A percentile compares a stretch with the other conserved stretches of the same genome.
Evolutionary conservation across 1,284 basidiomycete species (phyloP).

Genomic region (Cryptococcus sp.): DNA sequence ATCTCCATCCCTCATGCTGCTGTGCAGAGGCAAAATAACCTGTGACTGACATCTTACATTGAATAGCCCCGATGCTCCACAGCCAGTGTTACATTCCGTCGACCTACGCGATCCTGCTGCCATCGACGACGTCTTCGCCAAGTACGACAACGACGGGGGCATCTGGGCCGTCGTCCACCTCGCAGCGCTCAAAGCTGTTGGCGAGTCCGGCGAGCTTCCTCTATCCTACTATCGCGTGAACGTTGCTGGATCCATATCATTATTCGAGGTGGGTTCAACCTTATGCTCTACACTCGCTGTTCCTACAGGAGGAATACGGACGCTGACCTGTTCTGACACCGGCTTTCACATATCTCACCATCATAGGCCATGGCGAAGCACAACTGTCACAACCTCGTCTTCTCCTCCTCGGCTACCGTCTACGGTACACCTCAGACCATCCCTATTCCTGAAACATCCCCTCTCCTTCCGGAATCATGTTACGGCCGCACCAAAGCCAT

Average conservation of each 20-base stretch:
- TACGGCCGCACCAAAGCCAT: conserved; percentile 97
- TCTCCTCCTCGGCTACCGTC: conserved; percentile 98
- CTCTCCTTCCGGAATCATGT: conserved; percentile 83
- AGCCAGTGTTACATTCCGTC: conserved; percentile 56
- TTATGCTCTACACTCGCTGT: no score
- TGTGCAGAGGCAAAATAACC: no score
- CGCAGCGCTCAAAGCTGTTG: conserved; percentile 97
- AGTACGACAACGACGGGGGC: conserved; percentile 74
- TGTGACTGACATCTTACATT: no score
- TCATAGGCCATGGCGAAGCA: conserved; percentile 80
- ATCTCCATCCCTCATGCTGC: neutral
- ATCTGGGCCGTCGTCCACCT: conserved; percentile 98
- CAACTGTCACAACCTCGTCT: conserved; percentile 83
- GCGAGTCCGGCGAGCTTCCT: conserved; percentile 94
- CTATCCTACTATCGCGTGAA: conserved; percentile 92
- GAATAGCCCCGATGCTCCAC: conserved; percentile 54
- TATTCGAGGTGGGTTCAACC: conserved; percentile 59
- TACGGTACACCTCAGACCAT: conserved; percentile 92
- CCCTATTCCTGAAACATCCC: conserved; percentile 92
- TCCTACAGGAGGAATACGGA: no score
- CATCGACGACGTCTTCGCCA: conserved; percentile 74
- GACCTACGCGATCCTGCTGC: conserved; percentile 74
- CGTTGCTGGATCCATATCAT: conserved; percentile 76
- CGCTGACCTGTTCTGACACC: no score
- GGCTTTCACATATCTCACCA: no score